A percentile compares a stretch with the other conserved stretches of the same genome.
Evolutionary conservation across 257 asterid species (phyloP).

Genomic region (Datura wrightii): DNA sequence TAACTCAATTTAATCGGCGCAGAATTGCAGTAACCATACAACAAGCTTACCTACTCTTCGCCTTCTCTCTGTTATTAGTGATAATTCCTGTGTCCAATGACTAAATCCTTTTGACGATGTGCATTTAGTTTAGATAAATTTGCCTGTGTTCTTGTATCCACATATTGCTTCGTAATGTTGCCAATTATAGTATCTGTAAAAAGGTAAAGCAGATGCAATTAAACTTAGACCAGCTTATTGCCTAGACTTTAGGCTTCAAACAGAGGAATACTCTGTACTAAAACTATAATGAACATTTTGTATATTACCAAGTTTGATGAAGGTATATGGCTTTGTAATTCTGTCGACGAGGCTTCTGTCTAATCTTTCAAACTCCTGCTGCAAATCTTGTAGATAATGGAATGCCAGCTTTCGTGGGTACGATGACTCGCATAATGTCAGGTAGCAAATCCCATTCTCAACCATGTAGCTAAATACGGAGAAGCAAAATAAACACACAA

Average conservation of each 20-base stretch:
- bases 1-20: not conserved
- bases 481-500: not conserved
- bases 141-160: conserved; percentile 64
- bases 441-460: conserved; percentile 64
- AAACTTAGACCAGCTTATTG: not conserved
- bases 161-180: conserved; percentile 55
- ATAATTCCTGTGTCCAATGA: conserved; percentile 45
- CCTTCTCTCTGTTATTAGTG: conserved; percentile 54
- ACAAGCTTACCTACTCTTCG: conserved; percentile 49
- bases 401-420: conserved; percentile 65
- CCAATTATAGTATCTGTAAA: conserved; percentile 55
- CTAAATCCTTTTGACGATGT: conserved; percentile 39
- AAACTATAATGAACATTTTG: not conserved
- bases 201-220: not conserved
- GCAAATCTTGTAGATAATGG: conserved; percentile 62
- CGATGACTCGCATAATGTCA: conserved; percentile 54
- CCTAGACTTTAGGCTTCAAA: not conserved
- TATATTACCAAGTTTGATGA: conserved; percentile 56
- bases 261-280: not conserved
- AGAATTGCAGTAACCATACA: not conserved
- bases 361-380: conserved; percentile 50
- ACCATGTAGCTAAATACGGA: conserved; percentile 51
- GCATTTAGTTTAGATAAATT: conserved; percentile 53
- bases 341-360: conserved; percentile 40
- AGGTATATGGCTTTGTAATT: conserved; percentile 55